Evolutionary conservation across 1,284 basidiomycete species (phyloP).

Genomic region (Ganoderma meredithae): DNA sequence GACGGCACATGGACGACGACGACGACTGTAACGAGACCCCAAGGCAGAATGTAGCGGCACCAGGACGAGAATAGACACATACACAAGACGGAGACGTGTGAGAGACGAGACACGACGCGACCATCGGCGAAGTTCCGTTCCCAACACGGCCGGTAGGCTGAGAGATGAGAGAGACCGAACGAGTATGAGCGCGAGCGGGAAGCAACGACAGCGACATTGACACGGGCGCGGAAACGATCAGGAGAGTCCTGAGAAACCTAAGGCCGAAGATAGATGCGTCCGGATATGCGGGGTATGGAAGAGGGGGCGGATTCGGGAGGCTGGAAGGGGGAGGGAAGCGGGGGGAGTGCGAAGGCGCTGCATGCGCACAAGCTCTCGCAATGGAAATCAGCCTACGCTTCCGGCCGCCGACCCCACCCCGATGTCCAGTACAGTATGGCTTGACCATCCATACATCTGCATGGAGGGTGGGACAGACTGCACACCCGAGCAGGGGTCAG

Average conservation of each 20-base stretch:
- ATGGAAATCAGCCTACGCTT: background rate
- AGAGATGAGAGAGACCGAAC: too few relatives aligned
- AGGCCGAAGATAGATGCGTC: background rate
- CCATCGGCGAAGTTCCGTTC: too few relatives aligned
- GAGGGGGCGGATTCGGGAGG: too few relatives aligned
- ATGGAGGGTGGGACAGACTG: background rate
- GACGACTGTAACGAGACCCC: too few relatives aligned
- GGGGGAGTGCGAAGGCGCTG: too few relatives aligned
- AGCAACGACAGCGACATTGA: background rate
- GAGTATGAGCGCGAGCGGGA: background rate
- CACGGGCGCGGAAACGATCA: background rate
- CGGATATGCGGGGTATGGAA: too few relatives aligned
- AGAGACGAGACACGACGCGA: too few relatives aligned
- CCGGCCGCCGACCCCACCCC: background rate
- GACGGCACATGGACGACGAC: too few relatives aligned
- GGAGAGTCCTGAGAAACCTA: background rate
- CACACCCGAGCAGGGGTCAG: background rate
- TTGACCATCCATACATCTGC: background rate
- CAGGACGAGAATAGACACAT: too few relatives aligned
- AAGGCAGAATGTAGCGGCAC: too few relatives aligned
- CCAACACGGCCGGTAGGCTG: too few relatives aligned
- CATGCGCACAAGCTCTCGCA: background rate
- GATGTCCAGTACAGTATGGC: background rate
- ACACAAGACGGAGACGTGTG: too few relatives aligned
- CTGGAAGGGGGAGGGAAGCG: background rate